Evolutionary conservation across 1,284 basidiomycete species (phyloP), one percentile per base, ranked within the genome.

Genomic region (Volvariella surrecta): DNA sequence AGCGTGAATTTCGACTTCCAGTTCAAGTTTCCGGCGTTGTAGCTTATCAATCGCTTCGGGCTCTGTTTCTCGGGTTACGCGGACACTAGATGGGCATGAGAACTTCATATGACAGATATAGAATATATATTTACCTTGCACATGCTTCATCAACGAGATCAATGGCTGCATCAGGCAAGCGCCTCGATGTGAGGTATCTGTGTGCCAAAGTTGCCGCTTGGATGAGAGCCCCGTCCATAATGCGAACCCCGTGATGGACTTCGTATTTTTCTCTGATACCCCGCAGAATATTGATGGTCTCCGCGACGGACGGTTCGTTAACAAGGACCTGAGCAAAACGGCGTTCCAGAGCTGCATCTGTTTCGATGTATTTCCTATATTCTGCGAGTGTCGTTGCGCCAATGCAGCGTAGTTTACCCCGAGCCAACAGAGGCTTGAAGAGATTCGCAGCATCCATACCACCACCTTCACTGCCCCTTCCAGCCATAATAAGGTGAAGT

Each of bases 1-100:
- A 6, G 95, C 96, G 58, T 97, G 93, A 21, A 97, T 88, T 60
- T 97, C 95, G 31, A 99, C 87, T 60, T 98, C 89, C 39, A 99
- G 75, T 57, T 96, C 89, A 35, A 99, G 79, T 61, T 92, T 93
- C 47, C 77, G 78, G 24, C 93, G 82, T 60, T 97, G 90, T n/a
- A 99, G 75, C 54, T 86, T 84, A 64, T 99, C 95, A 56, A 99
- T 90, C 2, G 79, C 88, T 65, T 98, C 95, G 0, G 95, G 95
- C 46, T 89, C 80, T 0, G 94, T 98, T 66, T 98, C 95, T 30
- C 91, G 82, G 17, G 90, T 91, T 24, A 98, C 89, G 48, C 93
- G 86, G 39, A 95, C 93, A 58, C 82, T 76, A 56, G 41, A 37
- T 44, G 48, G 48, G 55, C n/a, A 43, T 60, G 10, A 58, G 52